phyloP scores from a whole-genome alignment of 1,284 basidiomycete species.

The Sanguinoderma infundibulare region DNA sequence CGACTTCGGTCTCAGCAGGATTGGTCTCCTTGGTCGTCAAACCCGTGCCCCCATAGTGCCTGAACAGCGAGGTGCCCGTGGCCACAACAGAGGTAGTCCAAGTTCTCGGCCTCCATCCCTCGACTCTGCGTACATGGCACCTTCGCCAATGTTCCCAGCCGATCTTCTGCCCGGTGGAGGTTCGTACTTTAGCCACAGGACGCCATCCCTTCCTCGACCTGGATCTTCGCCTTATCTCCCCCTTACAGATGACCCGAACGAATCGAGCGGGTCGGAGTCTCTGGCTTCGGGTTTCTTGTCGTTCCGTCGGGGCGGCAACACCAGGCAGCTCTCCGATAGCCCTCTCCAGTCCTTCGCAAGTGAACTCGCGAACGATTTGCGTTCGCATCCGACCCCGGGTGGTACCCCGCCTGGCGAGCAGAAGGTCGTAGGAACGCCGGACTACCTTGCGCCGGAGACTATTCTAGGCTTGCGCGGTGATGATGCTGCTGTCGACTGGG shows the following conservation, averaged over 20 bases:
- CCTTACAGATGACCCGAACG: slow-evolving; percentile 79
- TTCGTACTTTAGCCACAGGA: slow-evolving; percentile 83
- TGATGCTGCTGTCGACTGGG: slow-evolving; percentile 97
- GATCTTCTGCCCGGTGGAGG: slow-evolving; percentile 56
- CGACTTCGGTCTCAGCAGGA: slow-evolving; percentile 96
- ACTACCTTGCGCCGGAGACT: slow-evolving; percentile 96
- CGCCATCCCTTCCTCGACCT: slow-evolving; percentile 56
- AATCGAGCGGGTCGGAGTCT: slow-evolving; percentile 88
- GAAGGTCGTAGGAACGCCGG: slow-evolving; percentile 96
- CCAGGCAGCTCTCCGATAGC: slow-evolving; percentile 62
- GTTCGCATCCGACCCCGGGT: slow-evolving; percentile 62
- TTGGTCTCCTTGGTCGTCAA: slow-evolving; percentile 96
- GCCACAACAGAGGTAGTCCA: slow-evolving; percentile 64
- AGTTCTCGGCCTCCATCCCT: slow-evolving; percentile 81
- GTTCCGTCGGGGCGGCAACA: slow-evolving; percentile 45
- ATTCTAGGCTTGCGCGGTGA: slow-evolving; percentile 96
- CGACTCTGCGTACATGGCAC: slow-evolving; percentile 80
- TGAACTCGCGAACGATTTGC: slow-evolving; percentile 81
- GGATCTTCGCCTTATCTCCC: slow-evolving; percentile 69
- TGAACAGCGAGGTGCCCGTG: slow-evolving; percentile 46
- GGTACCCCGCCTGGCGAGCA: slow-evolving; percentile 82
- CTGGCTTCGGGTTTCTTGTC: slow-evolving; percentile 57
- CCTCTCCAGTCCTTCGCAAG: slow-evolving; percentile 82
- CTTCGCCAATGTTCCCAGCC: slow-evolving; percentile 63
- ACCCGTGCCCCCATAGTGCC: slow-evolving; percentile 76